Conservation (phyloP, 2,329 filamentous ascomycete genomes). For the Aspergillus vadensis region DNA sequence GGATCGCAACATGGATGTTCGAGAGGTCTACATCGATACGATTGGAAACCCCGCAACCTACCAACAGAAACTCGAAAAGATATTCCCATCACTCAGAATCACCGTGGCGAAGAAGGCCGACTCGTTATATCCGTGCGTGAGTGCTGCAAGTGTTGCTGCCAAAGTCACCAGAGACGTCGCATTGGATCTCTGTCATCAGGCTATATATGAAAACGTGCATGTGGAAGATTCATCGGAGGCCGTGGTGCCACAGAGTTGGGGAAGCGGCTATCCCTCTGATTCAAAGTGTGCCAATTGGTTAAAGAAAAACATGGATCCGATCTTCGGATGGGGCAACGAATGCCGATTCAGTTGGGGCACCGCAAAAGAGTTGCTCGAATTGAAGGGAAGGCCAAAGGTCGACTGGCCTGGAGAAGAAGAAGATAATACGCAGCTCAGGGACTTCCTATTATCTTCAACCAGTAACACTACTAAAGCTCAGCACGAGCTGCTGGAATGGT, state of each 20-base stretch:
- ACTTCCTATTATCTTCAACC: slow-evolving; percentile 64
- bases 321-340: slow-evolving; percentile 94
- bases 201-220: slow-evolving; percentile 43
- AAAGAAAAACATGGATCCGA: slow-evolving; percentile 80
- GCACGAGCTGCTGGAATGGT: slow-evolving; percentile 78
- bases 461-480: slow-evolving; percentile 46
- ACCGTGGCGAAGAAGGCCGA: slow-evolving; percentile 91
- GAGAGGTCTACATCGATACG: slow-evolving; percentile 93
- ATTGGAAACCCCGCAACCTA: slow-evolving; percentile 81
- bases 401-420: slow-evolving; percentile 82
- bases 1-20: slow-evolving; percentile 72
- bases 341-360: slow-evolving; percentile 96
- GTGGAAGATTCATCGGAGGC: slow-evolving; percentile 34
- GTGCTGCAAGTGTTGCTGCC: slow-evolving; percentile 88
- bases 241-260: slow-evolving; percentile 63
- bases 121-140: slow-evolving; percentile 87
- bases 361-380: slow-evolving; percentile 86
- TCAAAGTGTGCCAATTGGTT: slow-evolving; percentile 78
- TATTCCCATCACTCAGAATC: slow-evolving; percentile 77
- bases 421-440: slow-evolving; percentile 71
- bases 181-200: slow-evolving; percentile 73
- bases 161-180: slow-evolving; percentile 94
- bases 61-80: slow-evolving; percentile 77
- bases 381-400: slow-evolving; percentile 69
- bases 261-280: slow-evolving; percentile 92